These are phyloP conservation scores for Bertia moriformis DNA, from an alignment of 2,329 filamentous ascomycete genomes.

Conservation along the genomic window DNA sequence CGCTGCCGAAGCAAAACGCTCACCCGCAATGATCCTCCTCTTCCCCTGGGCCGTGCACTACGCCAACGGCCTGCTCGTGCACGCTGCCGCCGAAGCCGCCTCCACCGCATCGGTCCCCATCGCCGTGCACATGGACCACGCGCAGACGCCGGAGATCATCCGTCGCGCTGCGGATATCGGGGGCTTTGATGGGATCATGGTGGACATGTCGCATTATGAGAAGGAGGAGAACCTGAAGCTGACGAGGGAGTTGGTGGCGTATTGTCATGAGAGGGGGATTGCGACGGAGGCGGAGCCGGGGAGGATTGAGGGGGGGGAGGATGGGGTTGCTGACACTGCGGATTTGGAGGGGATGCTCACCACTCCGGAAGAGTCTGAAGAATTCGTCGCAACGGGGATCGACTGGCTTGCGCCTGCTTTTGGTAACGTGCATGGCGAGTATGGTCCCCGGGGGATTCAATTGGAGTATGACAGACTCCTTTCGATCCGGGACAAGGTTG, in stretches of 20 bases:
- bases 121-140: conserved; percentile 52
- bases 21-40: conserved; percentile 57
- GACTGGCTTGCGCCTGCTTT: conserved; percentile 64
- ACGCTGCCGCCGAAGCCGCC: conserved; percentile 38
- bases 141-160: conserved; percentile 47
- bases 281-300: conserved; percentile 57
- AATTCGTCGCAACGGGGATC: conserved; percentile 59
- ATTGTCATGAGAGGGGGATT: conserved; percentile 49
- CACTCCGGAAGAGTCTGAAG: conserved; percentile 52
- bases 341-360: conserved; percentile 38
- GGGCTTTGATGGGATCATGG: conserved; percentile 59
- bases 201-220: conserved; percentile 59
- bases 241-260: conserved; percentile 45
- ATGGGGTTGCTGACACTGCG: conserved; percentile 10
- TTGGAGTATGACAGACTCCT: conserved; percentile 18
- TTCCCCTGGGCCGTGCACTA: conserved; percentile 64
- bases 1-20: conserved; percentile 52
- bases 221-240: conserved; percentile 49
- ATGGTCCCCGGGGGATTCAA: conserved; percentile 27
- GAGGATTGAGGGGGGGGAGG: conserved; percentile 17
- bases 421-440: conserved; percentile 64
- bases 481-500: conserved; percentile 23
- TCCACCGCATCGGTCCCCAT: conserved; percentile 42
- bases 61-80: conserved; percentile 38
- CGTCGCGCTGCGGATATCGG: conserved; percentile 43